Percentiles rank a stretch among this genome's conserved stretches.
These are phyloP conservation scores for Trametes meyenii DNA, from an alignment of 768 basidiomycete species.

Conservation along the genomic window DNA sequence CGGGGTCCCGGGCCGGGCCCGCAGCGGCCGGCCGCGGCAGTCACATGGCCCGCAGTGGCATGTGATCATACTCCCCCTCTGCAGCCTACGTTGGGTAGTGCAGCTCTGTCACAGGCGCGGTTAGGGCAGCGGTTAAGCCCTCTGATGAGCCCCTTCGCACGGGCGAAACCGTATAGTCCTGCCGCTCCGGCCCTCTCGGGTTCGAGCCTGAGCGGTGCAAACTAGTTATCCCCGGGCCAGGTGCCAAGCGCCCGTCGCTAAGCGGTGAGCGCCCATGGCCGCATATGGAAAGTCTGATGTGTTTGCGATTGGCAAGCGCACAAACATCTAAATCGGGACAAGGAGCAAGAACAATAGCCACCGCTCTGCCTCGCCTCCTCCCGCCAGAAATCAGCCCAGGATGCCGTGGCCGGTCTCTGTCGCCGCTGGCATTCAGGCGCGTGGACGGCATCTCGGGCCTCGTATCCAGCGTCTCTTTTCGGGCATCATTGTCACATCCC, in stretches of 20 bases:
- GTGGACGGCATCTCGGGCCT: not conserved
- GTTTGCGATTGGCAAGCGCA: conserved; percentile 3
- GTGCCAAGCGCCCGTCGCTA: conserved; percentile 2
- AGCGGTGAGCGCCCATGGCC: conserved; percentile 2
- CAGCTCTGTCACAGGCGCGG: too few species aligned
- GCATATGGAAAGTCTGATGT: conserved; percentile 1
- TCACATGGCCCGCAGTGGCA: too few species aligned
- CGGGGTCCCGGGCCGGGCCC: too few species aligned
- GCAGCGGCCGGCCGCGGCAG: too few species aligned
- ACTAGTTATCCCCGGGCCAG: too few species aligned
- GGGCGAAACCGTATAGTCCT: too few species aligned
- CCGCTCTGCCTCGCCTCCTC: not conserved
- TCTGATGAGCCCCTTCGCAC: too few species aligned
- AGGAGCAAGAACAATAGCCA: conserved; percentile 12
- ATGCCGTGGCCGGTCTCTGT: conserved; percentile 9
- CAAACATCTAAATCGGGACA: conserved; percentile 10
- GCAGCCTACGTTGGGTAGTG: too few species aligned
- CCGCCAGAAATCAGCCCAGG: not conserved
- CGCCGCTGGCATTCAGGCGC: not conserved
- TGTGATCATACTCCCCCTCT: too few species aligned
- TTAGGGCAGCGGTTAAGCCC: too few species aligned
- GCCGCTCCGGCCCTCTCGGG: too few species aligned
- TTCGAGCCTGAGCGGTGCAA: too few species aligned
- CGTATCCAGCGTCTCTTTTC: not conserved
- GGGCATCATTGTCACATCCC: conserved; percentile 10